Evolutionary conservation across 2,329 filamentous ascomycete genomes (phyloP), one percentile per base, ranked within the genome.

Genomic region (Thelonectria discophora): DNA sequence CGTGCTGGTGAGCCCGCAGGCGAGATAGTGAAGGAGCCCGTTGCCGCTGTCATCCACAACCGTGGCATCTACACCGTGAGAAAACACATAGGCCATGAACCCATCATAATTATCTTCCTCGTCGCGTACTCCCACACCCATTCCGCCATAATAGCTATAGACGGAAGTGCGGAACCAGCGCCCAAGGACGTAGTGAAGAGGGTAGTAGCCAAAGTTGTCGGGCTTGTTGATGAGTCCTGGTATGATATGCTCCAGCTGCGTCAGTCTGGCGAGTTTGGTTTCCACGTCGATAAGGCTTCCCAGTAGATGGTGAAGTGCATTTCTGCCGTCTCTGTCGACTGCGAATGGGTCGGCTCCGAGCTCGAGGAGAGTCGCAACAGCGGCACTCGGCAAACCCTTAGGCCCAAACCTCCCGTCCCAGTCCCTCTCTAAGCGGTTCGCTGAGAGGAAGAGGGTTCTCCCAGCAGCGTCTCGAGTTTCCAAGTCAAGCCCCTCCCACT

Each of bases 171-270:
- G 8, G 11, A 37, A 15, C 15, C 11, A 15, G 12, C 6, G 3
- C 34, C 11, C 12, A 13, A 37, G 34, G 11, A 53, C 63, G 24
- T 69, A 68, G 17, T 68, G 63, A 1, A 69, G 37, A 6, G 67
- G 67, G 15, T 43, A 53, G 21, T 60, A 66, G 3, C 67, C 67
- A 18, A 57, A 54, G 34, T 6, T n/a, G 34, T 69, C 67, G 17
- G 45, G 15, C 45, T 63, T 37, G 40, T 66, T 65, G 45, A 69
- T 18, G 0, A 69, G 42, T 6, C 10, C 17, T 3, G 50, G 49
- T 8, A 59, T 18, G 42, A 39, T 53, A 3, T 24, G 21, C 5
- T 42, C 54, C 1, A 69, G 24, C 1, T 56, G 21, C 24, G 55
- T 46, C 43, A 68, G 37, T 2, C 13, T 27, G 11, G 45, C 30